Base-by-base conservation (phyloP, 352 stramenopile species). In the Pythium myriotylum region DNA sequence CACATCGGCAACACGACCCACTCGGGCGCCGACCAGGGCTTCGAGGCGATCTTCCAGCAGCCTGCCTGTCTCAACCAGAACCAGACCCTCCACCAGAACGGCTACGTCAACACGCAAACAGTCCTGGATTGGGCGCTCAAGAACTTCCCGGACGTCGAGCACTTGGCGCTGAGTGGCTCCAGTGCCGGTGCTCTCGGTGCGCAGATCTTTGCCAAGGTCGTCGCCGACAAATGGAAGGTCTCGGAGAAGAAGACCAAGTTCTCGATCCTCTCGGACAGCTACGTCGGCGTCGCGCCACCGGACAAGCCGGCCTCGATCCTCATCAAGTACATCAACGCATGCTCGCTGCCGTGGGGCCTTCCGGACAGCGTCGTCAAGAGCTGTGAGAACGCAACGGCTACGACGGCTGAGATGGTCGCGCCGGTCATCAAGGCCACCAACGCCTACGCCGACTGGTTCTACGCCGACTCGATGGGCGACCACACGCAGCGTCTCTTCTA, bases 371-470 rank as follows among this genome's bases (percentile, higher is more conserved):
- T 47, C 16, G 8, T 51, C 14, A 65, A 73, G 4, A 65, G 61
- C 22, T 91, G 81, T 51, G 70, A 85, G 14, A 50, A 62, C 37
- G 67, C 72, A 42, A 66, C 69, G 8, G 48, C 81, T 42, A 80
- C 73, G 1, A 66, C 81, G 20, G 65, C 55, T 1, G 66, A 88
- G 43, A 65, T 89, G 39, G 67, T 76, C 48, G 56, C 68, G 22
- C 64, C 68, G 19, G 74, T 83, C 67, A 68, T 87, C 42, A 54
- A 76, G 49, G 37, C 76, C 4, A 66, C 60, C 19, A 75, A 59
- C 37, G 54, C n/a, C n/a, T n/a, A n/a, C n/a, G n/a, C n/a, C n/a
- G n/a, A 83, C 41, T 88, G 78, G 78, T 54, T 91, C 4, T 88
- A 88, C 59, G 61, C 88, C 13, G 73, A 86, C 71, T 81, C 73